A percentile compares a stretch with the other conserved stretches of the same genome.
These are phyloP conservation scores for Phytophthora pluvialis DNA, from an alignment of 352 stramenopile species.

Conservation along the genomic window DNA sequence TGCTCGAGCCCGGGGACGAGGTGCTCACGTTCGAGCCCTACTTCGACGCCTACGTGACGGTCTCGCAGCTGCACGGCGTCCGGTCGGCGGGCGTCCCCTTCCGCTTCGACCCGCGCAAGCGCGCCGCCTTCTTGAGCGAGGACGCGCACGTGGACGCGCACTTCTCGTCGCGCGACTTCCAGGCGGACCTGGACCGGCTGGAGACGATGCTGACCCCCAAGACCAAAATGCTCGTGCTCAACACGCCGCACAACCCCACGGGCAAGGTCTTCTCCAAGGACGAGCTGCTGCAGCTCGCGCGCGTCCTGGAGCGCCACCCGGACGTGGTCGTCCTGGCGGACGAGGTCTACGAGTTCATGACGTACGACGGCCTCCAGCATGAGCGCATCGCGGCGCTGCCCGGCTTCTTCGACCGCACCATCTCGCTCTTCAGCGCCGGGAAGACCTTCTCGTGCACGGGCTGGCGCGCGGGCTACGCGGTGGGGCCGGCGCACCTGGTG, in stretches of 20 bases:
- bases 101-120: slow-evolving; percentile 55
- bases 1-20: slow-evolving; percentile 85
- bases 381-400: slow-evolving; percentile 81
- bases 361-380: slow-evolving; percentile 79
- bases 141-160: slow-evolving; percentile 16
- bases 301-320: slow-evolving; percentile 84
- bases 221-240: slow-evolving; percentile 97
- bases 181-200: slow-evolving; percentile 88
- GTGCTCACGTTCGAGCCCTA: slow-evolving; percentile 91
- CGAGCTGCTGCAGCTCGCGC: slow-evolving; percentile 94
- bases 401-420: slow-evolving; percentile 87
- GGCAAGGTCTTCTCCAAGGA: slow-evolving; percentile 96
- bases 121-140: slow-evolving; percentile 45
- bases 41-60: slow-evolving; percentile 91
- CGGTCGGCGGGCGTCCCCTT: slow-evolving; percentile 78
- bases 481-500: slow-evolving; percentile 62
- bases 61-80: slow-evolving; percentile 85
- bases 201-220: slow-evolving; percentile 86
- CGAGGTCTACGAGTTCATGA: slow-evolving; percentile 99
- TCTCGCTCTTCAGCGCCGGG: slow-evolving; percentile 93
- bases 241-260: slow-evolving; percentile 99
- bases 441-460: slow-evolving; percentile 96
- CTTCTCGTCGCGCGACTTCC: slow-evolving; percentile 80
- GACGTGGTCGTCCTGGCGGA: slow-evolving; percentile 95
- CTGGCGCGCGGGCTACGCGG: slow-evolving; percentile 91